Percentiles rank a stretch among this genome's conserved stretches.
Conservation (phyloP, 108 stramenopile species). For the Parietichytrium sp. region DNA sequence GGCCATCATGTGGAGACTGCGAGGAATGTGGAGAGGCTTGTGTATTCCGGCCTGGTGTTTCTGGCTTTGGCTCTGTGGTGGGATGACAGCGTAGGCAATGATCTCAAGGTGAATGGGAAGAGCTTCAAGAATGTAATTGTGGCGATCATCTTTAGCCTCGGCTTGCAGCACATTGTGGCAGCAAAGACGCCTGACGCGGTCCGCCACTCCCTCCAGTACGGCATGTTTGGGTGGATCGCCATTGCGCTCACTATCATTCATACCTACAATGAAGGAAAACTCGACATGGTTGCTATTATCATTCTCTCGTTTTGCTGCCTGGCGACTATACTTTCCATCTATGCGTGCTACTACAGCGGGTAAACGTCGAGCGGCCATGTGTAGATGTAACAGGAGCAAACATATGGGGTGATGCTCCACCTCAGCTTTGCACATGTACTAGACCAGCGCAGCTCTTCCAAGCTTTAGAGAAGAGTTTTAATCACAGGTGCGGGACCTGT, state of each 20-base stretch:
- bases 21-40: background rate
- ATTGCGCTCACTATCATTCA: background rate
- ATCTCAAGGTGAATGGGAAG: background rate
- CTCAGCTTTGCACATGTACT: no score
- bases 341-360: no score
- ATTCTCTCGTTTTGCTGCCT: no score
- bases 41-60: background rate
- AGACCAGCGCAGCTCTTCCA: no score
- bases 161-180: background rate
- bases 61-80: background rate
- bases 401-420: no score
- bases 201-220: slow-evolving; percentile 29
- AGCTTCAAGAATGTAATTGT: background rate
- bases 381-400: no score
- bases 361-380: no score
- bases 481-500: no score
- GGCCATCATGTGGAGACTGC: background rate
- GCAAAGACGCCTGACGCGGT: background rate
- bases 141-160: background rate
- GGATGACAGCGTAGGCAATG: background rate
- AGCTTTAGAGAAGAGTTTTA: no score
- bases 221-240: slow-evolving; percentile 4
- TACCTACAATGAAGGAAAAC: no score
- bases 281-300: no score
- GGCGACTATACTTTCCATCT: no score